These are phyloP conservation scores for Monilinia laxa DNA, from an alignment of 2,329 filamentous ascomycete species.

Conservation along the genomic window DNA sequence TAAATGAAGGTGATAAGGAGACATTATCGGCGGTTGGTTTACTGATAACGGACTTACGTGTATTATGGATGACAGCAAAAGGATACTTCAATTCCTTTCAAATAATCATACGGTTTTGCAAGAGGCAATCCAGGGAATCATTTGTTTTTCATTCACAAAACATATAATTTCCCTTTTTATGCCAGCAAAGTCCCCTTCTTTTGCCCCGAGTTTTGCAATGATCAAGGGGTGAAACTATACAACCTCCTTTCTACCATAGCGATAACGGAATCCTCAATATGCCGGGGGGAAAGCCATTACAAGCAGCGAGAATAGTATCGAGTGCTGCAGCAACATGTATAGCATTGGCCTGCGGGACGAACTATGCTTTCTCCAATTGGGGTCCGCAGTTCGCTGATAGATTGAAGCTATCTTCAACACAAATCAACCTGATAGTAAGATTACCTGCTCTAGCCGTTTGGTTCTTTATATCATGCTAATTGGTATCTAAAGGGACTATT, in stretches of 20 bases:
- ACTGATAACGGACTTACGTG: constrained; percentile 19
- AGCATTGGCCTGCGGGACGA: constrained; percentile 87
- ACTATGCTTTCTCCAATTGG: constrained; percentile 99
- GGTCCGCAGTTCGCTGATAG: constrained; percentile 90
- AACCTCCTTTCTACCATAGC: background rate
- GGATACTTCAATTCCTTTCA: constrained; percentile 24
- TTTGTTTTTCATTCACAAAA: constrained; percentile 5
- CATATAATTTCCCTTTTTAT: background rate
- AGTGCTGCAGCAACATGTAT: constrained; percentile 83
- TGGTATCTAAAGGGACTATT: constrained; percentile 54
- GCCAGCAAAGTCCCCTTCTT: background rate
- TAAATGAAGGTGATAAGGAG: constrained; percentile 21
- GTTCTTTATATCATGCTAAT: constrained; percentile 37
- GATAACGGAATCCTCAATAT: constrained; percentile 40
- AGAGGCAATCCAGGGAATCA: background rate
- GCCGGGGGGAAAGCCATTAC: constrained; percentile 49
- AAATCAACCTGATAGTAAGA: constrained; percentile 84
- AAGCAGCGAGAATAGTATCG: constrained; percentile 71
- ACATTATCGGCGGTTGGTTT: background rate
- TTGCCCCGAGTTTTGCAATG: constrained; percentile 25
- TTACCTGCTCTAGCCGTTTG: constrained; percentile 13
- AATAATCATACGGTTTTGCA: constrained; percentile 12
- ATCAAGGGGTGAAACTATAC: constrained; percentile 27
- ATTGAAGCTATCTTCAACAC: constrained; percentile 83
- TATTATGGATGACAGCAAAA: constrained; percentile 17